Conservation (phyloP, 768 basidiomycete genomes). For the Arthromyces matolae region DNA sequence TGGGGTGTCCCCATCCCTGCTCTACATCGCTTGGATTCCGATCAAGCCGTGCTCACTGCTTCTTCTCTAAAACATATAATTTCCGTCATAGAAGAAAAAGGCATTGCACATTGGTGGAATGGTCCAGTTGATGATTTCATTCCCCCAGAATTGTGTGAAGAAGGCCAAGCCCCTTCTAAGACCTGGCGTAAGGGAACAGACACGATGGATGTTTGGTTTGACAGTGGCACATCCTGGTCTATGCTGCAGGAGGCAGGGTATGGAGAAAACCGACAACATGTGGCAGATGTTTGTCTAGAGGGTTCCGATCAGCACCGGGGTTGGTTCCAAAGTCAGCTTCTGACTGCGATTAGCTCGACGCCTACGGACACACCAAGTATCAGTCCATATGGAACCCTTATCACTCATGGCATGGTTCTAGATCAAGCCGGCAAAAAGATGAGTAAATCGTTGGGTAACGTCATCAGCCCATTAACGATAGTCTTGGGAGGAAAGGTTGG, state of each 20-base stretch:
- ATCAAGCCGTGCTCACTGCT: slow-evolving; percentile 59
- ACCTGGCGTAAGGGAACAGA: slow-evolving; percentile 80
- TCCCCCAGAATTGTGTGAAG: slow-evolving; percentile 49
- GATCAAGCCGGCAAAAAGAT: slow-evolving; percentile 90
- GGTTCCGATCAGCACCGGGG: slow-evolving; percentile 97
- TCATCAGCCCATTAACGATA: slow-evolving; percentile 79
- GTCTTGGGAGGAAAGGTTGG: slow-evolving; percentile 74
- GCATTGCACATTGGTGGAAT: slow-evolving; percentile 89
- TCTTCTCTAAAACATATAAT: slow-evolving; percentile 75
- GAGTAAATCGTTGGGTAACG: slow-evolving; percentile 96
- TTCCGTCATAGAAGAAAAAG: slow-evolving; percentile 63
- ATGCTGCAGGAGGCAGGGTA: slow-evolving; percentile 49
- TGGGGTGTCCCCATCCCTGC: slow-evolving; percentile 98
- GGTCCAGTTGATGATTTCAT: slow-evolving; percentile 83
- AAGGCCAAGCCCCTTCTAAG: slow-evolving; percentile 37
- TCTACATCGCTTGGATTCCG: slow-evolving; percentile 62
- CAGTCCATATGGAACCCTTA: slow-evolving; percentile 68
- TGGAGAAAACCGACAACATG: slow-evolving; percentile 29
- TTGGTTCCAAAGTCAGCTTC: slow-evolving; percentile 95
- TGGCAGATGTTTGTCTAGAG: slow-evolving; percentile 88
- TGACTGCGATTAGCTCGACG: slow-evolving; percentile 69
- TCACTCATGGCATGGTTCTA: slow-evolving; percentile 96
- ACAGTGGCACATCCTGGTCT: slow-evolving; percentile 94
- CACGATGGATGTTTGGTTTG: slow-evolving; percentile 99
- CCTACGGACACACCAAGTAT: slow-evolving; percentile 27